A percentile compares a stretch with the other conserved stretches of the same genome.
phyloP scores from a whole-genome alignment of 169 alveolate species.

The Neospora caninum region DNA sequence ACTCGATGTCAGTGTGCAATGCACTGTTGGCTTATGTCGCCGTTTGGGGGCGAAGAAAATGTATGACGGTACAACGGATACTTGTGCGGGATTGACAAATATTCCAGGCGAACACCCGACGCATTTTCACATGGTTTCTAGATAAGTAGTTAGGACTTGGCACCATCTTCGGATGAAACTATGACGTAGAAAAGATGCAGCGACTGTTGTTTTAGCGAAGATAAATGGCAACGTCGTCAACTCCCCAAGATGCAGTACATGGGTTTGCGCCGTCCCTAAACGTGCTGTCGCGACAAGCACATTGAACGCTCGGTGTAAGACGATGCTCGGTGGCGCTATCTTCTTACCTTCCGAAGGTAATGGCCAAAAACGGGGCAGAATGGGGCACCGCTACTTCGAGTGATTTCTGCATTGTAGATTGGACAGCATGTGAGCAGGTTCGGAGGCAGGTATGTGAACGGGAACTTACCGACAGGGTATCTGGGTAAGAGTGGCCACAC shows the following conservation, averaged over 20 bases:
- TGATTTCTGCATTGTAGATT: constrained; percentile 7
- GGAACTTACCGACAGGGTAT: constrained; percentile 52
- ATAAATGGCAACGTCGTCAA: constrained; percentile 65
- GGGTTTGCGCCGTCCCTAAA: constrained; percentile 52
- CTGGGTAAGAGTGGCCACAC: constrained; percentile 68
- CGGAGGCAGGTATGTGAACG: neutral
- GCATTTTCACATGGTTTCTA: too few relatives aligned
- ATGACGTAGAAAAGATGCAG: neutral
- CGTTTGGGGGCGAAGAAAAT: neutral
- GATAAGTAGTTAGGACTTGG: too few relatives aligned
- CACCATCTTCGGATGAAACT: too few relatives aligned
- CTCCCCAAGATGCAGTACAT: constrained; percentile 68
- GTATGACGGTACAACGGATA: neutral
- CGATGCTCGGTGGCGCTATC: neutral
- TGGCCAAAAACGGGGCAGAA: constrained; percentile 40
- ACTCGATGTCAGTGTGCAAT: too few relatives aligned
- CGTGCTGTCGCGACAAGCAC: constrained; percentile 42
- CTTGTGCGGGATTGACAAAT: neutral
- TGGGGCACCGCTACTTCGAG: constrained; percentile 48
- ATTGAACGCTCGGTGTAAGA: neutral
- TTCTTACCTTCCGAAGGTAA: constrained; percentile 52
- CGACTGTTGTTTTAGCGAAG: neutral
- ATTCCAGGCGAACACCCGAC: too few relatives aligned
- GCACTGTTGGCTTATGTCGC: neutral
- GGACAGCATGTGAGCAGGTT: neutral